These are phyloP conservation scores for Piper longum DNA, from an alignment of 164 flowering plant species.

Conservation along the genomic window DNA sequence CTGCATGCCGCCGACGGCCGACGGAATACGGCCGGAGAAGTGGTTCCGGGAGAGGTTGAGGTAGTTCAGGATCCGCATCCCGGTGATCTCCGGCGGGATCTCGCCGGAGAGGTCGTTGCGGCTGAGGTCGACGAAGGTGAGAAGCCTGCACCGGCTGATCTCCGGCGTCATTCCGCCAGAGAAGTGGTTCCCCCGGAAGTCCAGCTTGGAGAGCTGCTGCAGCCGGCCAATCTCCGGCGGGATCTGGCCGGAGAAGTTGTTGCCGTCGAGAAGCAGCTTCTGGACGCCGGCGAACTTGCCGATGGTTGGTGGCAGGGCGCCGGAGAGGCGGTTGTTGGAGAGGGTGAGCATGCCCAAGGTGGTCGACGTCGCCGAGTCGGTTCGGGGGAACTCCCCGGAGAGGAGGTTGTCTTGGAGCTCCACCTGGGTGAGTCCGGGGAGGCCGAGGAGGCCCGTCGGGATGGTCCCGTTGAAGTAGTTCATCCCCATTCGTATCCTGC, in stretches of 20 bases:
- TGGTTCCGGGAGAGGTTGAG: conserved; percentile 75
- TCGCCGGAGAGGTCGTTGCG: conserved; percentile 65
- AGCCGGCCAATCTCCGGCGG: conserved; percentile 68
- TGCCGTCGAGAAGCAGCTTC: conserved; percentile 85
- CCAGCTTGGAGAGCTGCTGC: conserved; percentile 86
- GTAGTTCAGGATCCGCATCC: conserved; percentile 76
- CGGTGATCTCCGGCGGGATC: conserved; percentile 62
- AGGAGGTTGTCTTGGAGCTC: conserved; percentile 77
- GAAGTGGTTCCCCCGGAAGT: conserved; percentile 65
- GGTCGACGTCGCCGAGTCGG: conserved; percentile 16
- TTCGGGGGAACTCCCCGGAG: conserved; percentile 54
- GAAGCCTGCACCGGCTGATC: conserved; percentile 55
- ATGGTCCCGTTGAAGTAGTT: conserved; percentile 83
- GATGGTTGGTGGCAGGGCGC: conserved; percentile 55
- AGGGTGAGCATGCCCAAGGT: conserved; percentile 71
- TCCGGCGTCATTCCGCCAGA: conserved; percentile 61
- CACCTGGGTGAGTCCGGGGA: conserved; percentile 61
- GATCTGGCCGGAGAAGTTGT: conserved; percentile 57
- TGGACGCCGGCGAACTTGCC: conserved; percentile 81
- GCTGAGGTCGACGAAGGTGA: conserved; percentile 83
- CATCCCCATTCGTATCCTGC: conserved; percentile 73
- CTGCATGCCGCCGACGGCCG: conserved; percentile 64
- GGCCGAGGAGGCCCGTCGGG: conserved; percentile 56
- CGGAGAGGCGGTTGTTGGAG: conserved; percentile 70
- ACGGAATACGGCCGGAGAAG: conserved; percentile 65